Evolutionary conservation across 2,329 filamentous ascomycete species (phyloP).

Genomic region (Epicoccum nigrum): DNA sequence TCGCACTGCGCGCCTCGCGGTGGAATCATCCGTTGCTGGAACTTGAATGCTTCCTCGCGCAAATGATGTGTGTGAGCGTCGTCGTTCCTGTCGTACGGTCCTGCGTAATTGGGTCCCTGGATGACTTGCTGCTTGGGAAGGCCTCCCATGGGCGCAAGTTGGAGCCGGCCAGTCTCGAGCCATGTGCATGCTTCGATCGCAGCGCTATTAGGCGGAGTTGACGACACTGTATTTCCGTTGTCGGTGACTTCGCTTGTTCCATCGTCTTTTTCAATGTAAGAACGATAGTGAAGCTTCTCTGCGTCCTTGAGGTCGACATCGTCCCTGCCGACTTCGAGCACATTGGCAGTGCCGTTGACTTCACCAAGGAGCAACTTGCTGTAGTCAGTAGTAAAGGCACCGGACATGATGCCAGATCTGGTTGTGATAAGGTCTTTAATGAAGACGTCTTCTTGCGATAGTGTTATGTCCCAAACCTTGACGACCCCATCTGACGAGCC

Average conservation of each 20-base stretch:
- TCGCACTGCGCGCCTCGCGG: constrained; percentile 28
- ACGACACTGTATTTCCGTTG: constrained; percentile 31
- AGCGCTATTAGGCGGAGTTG: neutral
- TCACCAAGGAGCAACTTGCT: constrained; percentile 64
- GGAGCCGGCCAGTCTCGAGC: constrained; percentile 43
- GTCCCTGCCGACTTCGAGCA: constrained; percentile 54
- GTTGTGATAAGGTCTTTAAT: constrained; percentile 58
- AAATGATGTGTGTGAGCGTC: constrained; percentile 30
- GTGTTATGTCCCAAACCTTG: constrained; percentile 65
- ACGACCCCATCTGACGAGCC: constrained; percentile 67
- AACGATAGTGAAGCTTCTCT: constrained; percentile 37
- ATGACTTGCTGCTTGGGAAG: constrained; percentile 54
- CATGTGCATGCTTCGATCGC: constrained; percentile 30
- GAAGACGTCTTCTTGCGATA: constrained; percentile 57
- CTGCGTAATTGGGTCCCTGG: constrained; percentile 52
- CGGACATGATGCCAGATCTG: constrained; percentile 63
- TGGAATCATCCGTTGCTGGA: constrained; percentile 39
- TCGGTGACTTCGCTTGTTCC: neutral
- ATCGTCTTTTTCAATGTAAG: constrained; percentile 24
- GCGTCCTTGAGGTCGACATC: constrained; percentile 38
- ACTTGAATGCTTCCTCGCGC: constrained; percentile 36
- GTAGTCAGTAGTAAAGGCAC: constrained; percentile 62
- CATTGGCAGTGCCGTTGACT: constrained; percentile 60
- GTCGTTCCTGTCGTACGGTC: constrained; percentile 43
- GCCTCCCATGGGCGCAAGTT: constrained; percentile 47